Percentiles rank a stretch among this genome's conserved stretches.
Evolutionary conservation across 2,329 filamentous ascomycete species (phyloP).

Genomic region (Fusarium liriodendri): DNA sequence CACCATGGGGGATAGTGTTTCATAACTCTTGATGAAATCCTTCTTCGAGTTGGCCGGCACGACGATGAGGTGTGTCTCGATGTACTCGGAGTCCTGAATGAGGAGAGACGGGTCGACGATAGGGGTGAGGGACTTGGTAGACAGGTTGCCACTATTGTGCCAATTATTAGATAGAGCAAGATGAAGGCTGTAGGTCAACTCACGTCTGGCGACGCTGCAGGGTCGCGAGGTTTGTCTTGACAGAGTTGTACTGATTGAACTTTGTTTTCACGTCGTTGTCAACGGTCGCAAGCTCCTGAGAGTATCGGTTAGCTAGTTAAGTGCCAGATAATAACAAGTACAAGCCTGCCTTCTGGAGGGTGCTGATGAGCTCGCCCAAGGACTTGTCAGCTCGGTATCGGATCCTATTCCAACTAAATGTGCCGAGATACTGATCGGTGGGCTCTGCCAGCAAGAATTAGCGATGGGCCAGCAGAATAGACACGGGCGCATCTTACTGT

Average conservation of each 20-base stretch:
- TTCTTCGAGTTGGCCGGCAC: conserved; percentile 84
- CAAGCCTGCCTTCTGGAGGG: conserved; percentile 80
- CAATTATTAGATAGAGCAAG: conserved; percentile 2
- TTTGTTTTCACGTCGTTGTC: conserved; percentile 97
- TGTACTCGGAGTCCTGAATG: conserved; percentile 92
- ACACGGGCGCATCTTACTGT: conserved; percentile 71
- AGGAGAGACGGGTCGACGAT: conserved; percentile 85
- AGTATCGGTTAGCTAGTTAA: conserved; percentile 11
- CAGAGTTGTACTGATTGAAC: conserved; percentile 91
- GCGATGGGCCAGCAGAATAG: conserved; percentile 4
- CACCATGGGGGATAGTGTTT: conserved; percentile 89
- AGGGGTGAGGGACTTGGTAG: conserved; percentile 92
- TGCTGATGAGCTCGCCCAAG: conserved; percentile 86
- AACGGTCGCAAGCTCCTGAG: conserved; percentile 85
- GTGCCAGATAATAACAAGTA: neutral
- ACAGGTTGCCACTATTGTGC: conserved; percentile 80
- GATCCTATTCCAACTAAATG: conserved; percentile 96
- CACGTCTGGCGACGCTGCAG: conserved; percentile 91
- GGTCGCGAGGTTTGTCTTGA: conserved; percentile 85
- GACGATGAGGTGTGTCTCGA: conserved; percentile 94
- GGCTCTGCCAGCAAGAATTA: conserved; percentile 72
- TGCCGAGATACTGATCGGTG: conserved; percentile 91
- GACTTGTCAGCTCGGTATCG: conserved; percentile 95
- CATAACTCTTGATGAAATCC: conserved; percentile 90
- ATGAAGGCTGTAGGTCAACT: conserved; percentile 40